Evolutionary conservation across 768 basidiomycete genomes (phyloP).

Genomic region (Auricularia sp.): DNA sequence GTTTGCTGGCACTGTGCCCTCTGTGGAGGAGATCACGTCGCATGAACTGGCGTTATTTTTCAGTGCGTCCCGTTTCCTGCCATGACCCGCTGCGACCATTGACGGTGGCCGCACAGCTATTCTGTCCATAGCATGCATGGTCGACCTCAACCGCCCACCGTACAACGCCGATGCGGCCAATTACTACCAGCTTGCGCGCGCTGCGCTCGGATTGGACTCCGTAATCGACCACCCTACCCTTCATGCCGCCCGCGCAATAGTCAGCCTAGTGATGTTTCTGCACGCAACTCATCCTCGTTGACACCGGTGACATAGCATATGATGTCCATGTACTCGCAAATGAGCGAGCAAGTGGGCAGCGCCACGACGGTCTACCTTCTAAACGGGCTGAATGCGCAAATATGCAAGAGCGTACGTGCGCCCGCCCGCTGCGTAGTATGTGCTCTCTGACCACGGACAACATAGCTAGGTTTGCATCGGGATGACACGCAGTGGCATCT

Average conservation of each 20-base stretch:
- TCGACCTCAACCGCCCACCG: neutral
- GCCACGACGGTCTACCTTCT: neutral
- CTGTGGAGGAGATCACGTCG: neutral
- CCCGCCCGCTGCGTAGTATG: neutral
- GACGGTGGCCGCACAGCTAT: constrained; percentile 31
- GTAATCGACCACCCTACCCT: neutral
- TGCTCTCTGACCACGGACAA: neutral
- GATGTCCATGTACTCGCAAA: neutral
- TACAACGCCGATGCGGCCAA: neutral
- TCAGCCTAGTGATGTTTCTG: neutral
- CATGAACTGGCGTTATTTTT: neutral
- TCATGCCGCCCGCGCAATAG: neutral
- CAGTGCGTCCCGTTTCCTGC: neutral
- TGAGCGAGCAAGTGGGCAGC: neutral
- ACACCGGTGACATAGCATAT: neutral
- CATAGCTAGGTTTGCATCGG: neutral
- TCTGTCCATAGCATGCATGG: neutral
- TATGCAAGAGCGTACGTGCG: neutral
- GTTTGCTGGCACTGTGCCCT: neutral
- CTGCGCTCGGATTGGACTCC: neutral
- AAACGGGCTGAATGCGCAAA: neutral
- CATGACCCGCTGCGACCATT: constrained; percentile 24
- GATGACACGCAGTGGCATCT: neutral
- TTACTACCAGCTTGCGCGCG: neutral
- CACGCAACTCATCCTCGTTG: neutral